A percentile compares a stretch with the other conserved stretches of the same genome.
phyloP scores from a whole-genome alignment of 805 yeast species.

The Lachancea thermotolerans region DNA sequence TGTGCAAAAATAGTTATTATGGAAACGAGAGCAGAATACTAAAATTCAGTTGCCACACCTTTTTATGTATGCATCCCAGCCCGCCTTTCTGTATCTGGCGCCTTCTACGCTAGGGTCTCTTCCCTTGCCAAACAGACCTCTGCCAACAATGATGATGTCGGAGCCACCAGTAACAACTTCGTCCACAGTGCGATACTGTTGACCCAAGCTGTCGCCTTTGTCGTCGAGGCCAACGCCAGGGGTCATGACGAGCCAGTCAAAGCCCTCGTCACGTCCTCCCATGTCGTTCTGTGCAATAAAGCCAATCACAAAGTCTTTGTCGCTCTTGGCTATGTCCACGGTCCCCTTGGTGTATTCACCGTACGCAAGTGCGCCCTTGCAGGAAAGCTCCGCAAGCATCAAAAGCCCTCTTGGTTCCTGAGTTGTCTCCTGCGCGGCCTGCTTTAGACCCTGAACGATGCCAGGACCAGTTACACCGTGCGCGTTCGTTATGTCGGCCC shows the following conservation, averaged over 20 bases:
- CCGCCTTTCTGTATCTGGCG: constrained; percentile 82
- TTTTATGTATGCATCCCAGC: constrained; percentile 83
- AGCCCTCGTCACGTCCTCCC: constrained; percentile 77
- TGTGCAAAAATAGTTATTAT: too few species aligned
- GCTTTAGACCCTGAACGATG: constrained; percentile 79
- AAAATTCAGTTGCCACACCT: constrained; percentile 17
- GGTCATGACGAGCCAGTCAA: constrained; percentile 94
- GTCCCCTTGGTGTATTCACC: constrained; percentile 87
- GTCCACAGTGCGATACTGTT: constrained; percentile 89
- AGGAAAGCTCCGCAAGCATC: constrained; percentile 93
- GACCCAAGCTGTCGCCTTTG: constrained; percentile 92
- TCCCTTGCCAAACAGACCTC: constrained; percentile 92
- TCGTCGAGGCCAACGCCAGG: constrained; percentile 99
- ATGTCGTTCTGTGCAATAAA: constrained; percentile 89
- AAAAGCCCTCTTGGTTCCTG: constrained; percentile 79
- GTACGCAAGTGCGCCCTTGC: constrained; percentile 87
- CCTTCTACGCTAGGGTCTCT: constrained; percentile 88
- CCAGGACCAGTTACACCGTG: constrained; percentile 97
- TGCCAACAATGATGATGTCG: constrained; percentile 95
- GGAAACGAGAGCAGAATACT: too few species aligned
- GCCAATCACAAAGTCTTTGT: constrained; percentile 88
- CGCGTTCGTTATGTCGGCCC: constrained; percentile 98
- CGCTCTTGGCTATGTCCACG: constrained; percentile 81
- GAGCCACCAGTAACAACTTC: constrained; percentile 82
- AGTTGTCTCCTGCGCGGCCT: constrained; percentile 63